These are phyloP conservation scores for Pterocarpus santalinus DNA, from an alignment of 306 rosid genomes.

Conservation along the genomic window DNA sequence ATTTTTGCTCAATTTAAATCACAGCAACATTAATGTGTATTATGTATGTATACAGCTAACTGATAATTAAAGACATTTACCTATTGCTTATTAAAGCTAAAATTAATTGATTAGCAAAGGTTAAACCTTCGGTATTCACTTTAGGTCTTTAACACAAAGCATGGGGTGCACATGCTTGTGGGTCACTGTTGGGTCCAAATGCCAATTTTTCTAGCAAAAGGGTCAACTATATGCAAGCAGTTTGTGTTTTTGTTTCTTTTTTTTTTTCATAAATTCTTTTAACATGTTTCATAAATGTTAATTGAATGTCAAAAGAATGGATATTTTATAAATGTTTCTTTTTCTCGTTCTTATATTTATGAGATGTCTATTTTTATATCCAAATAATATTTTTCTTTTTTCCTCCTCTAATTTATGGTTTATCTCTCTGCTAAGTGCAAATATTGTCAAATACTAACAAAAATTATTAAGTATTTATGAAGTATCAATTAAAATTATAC, in stretches of 20 bases:
- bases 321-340: no score
- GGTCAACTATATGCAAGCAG: neutral
- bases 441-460: no score
- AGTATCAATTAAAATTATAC: no score
- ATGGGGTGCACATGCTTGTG: slow-evolving; percentile 28
- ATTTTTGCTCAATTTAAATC: neutral
- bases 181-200: neutral
- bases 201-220: neutral
- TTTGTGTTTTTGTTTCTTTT: neutral
- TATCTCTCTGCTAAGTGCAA: no score
- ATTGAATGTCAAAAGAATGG: no score
- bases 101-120: neutral
- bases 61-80: neutral
- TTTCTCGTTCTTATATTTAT: no score
- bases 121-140: neutral
- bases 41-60: neutral
- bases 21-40: neutral
- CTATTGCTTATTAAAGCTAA: neutral
- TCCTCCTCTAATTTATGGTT: no score
- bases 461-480: no score
- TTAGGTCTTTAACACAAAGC: neutral
- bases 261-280: no score
- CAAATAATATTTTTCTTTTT: no score
- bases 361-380: no score
- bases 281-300: no score